Percentiles rank a stretch among this genome's conserved stretches.
phyloP scores from a whole-genome alignment of 345 rosid species.

The Ceriops decandra region DNA sequence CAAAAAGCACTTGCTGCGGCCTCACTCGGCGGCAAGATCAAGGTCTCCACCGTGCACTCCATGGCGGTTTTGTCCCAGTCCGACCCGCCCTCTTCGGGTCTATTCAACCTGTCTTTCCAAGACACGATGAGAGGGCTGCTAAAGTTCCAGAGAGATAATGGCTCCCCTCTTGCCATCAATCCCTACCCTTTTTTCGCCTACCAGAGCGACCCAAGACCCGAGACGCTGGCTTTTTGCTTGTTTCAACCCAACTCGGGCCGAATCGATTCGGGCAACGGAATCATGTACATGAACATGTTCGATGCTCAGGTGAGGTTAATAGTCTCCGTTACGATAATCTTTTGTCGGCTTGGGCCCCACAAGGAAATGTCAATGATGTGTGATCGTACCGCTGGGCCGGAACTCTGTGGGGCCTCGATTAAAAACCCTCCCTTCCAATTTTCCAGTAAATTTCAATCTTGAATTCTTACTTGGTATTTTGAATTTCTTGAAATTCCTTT shows the following conservation, averaged over 20 bases:
- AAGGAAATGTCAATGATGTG: not conserved
- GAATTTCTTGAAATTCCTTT: too few relatives aligned
- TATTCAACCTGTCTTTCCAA: slow-evolving; percentile 49
- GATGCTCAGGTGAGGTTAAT: slow-evolving; percentile 74
- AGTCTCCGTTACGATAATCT: not conserved
- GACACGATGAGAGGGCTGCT: slow-evolving; percentile 54
- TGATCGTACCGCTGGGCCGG: not conserved
- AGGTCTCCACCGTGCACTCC: slow-evolving; percentile 86
- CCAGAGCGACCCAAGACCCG: slow-evolving; percentile 81
- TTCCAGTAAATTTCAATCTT: too few relatives aligned
- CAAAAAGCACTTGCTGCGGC: slow-evolving; percentile 67
- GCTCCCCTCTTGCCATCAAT: slow-evolving; percentile 74
- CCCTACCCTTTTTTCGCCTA: slow-evolving; percentile 97
- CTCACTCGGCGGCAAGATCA: slow-evolving; percentile 66
- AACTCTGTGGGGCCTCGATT: not conserved
- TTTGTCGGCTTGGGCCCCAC: not conserved
- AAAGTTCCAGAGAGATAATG: slow-evolving; percentile 61
- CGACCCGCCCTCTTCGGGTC: slow-evolving; percentile 86
- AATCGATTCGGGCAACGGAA: slow-evolving; percentile 67
- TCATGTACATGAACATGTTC: slow-evolving; percentile 91
- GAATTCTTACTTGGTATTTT: too few relatives aligned
- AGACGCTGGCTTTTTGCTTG: slow-evolving; percentile 75
- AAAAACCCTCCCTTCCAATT: too few relatives aligned
- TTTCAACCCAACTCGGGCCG: slow-evolving; percentile 93
- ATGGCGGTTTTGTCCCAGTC: slow-evolving; percentile 76